Evolutionary conservation across 2,329 filamentous ascomycete genomes (phyloP).

Genomic region (Nakataea oryzae): DNA sequence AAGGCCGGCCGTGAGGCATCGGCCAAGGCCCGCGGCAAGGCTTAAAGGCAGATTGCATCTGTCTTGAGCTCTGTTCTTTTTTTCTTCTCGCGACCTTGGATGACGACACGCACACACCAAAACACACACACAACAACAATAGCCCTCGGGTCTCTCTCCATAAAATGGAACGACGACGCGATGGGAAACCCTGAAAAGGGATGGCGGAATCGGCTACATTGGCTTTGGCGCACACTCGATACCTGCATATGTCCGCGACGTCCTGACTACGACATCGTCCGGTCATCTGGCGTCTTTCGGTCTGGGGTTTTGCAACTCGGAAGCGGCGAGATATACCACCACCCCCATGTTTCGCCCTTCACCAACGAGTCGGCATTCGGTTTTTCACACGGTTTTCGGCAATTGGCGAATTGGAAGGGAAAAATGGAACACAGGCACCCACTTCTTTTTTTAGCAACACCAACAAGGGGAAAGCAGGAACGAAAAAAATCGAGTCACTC

Average conservation of each 20-base stretch:
- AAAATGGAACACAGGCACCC: constrained; percentile 1
- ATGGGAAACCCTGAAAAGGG: neutral
- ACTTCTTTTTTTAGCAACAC: constrained; percentile 10
- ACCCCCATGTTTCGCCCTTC: neutral
- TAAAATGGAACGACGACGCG: neutral
- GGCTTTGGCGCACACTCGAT: constrained; percentile 3
- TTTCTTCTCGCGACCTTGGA: neutral
- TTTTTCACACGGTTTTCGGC: neutral
- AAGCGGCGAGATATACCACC: neutral
- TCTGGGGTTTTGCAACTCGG: neutral
- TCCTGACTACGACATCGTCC: neutral
- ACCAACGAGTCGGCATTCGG: neutral
- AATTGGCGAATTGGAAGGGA: neutral
- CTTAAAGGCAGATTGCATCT: constrained; percentile 24
- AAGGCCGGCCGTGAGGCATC: constrained; percentile 67
- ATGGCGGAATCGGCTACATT: constrained; percentile 4
- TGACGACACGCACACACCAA: neutral
- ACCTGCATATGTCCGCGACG: neutral
- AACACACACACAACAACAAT: neutral
- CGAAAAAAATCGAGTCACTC: constrained; percentile 21
- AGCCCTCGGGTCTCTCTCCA: neutral
- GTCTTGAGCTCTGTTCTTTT: neutral
- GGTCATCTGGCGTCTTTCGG: neutral
- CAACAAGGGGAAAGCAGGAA: constrained; percentile 19
- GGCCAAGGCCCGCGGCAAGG: constrained; percentile 60